phyloP scores from a whole-genome alignment of 495 filamentous ascomycete genomes.

The Trypethelium eluteriae region DNA sequence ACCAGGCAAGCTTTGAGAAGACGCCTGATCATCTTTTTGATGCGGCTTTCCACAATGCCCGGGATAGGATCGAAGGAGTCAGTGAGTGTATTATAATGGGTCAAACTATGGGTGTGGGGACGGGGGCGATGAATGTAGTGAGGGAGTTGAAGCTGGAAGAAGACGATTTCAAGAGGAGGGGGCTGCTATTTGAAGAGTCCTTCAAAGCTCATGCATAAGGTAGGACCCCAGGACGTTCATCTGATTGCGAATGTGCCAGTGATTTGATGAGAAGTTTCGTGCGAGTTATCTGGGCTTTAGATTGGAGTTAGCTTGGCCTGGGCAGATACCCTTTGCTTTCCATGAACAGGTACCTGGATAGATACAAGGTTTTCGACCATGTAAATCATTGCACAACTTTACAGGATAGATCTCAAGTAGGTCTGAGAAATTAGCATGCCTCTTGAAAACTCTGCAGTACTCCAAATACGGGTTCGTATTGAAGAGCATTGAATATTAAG shows the following conservation, averaged over 20 bases:
- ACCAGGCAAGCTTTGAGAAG: conserved; percentile 96
- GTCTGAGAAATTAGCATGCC: no score
- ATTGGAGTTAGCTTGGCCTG: neutral
- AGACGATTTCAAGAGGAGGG: conserved; percentile 53
- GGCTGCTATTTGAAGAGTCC: conserved; percentile 66
- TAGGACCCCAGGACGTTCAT: neutral
- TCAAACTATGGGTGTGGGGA: conserved; percentile 82
- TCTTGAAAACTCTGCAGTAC: no score
- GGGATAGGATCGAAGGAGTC: conserved; percentile 82
- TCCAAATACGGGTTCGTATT: no score
- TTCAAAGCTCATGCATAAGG: neutral
- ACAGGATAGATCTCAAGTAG: no score
- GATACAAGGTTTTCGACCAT: no score
- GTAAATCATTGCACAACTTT: no score
- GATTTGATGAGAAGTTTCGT: no score
- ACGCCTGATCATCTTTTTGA: conserved; percentile 97
- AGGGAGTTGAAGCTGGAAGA: conserved; percentile 61
- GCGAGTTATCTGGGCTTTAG: neutral
- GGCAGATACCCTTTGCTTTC: neutral
- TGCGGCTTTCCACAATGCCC: conserved; percentile 81
- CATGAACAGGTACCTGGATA: neutral
- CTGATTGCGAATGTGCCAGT: neutral
- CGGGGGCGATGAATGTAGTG: conserved; percentile 84
- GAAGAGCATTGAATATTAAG: no score
- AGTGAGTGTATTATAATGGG: conserved; percentile 98